These are phyloP conservation scores for Leptosphaerulina australis DNA, from an alignment of 2,329 filamentous ascomycete species.

Conservation along the genomic window DNA sequence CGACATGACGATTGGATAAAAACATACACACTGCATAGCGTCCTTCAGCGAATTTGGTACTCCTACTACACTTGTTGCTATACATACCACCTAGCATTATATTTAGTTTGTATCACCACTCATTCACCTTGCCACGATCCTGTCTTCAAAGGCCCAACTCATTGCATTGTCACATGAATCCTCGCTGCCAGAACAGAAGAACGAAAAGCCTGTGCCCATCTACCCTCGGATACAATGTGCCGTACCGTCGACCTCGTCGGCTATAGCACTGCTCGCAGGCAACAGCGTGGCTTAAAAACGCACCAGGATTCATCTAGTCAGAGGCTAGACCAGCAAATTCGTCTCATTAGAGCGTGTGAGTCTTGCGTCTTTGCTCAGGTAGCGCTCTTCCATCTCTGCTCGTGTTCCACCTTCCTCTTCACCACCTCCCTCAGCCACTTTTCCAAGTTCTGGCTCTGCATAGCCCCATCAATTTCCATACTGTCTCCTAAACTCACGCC, in stretches of 20 bases:
- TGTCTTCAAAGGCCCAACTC: no score
- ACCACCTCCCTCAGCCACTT: slow-evolving; percentile 51
- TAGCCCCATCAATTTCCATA: slow-evolving; percentile 48
- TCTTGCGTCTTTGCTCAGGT: slow-evolving; percentile 30
- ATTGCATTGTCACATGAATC: no score
- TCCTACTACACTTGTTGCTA: background rate
- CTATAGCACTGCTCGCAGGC: no score
- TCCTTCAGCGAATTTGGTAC: background rate
- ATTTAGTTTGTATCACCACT: background rate
- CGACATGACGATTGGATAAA: slow-evolving; percentile 15
- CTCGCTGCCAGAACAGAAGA: no score
- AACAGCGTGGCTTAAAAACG: no score
- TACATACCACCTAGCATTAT: slow-evolving; percentile 1
- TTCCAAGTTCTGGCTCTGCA: slow-evolving; percentile 40
- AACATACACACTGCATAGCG: background rate
- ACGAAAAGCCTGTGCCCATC: no score
- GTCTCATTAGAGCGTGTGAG: no score
- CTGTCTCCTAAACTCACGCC: slow-evolving; percentile 39
- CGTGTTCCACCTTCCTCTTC: slow-evolving; percentile 47
- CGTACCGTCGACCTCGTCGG: no score
- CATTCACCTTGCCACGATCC: background rate
- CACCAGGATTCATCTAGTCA: no score
- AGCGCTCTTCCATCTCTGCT: slow-evolving; percentile 51
- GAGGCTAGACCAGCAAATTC: no score
- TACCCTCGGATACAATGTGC: no score